Base-by-base conservation (phyloP, 2,329 filamentous ascomycete species). In the Juglanconis oblonga region DNA sequence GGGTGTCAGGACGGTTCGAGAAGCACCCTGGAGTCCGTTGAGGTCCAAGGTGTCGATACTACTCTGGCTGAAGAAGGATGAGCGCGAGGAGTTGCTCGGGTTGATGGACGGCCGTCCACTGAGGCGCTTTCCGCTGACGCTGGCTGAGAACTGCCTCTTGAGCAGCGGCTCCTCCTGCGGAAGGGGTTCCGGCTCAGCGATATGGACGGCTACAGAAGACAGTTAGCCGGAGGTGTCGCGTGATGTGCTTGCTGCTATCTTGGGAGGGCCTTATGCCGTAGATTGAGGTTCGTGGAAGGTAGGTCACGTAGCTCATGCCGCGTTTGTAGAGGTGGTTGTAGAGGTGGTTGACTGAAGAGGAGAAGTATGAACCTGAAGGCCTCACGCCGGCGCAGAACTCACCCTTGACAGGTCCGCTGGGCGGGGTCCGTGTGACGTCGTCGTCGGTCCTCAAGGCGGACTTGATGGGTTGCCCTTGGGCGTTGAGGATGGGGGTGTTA, bases 181-280 rank as follows among this genome's bases (percentile, higher is more conserved):
- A 11, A 72, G 66, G 35, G 68, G 81, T 58, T 76, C 74, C 24
- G 82, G 81, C 66, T 86, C 83, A 51, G 82, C 79, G 61, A 86
- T 86, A 67, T 86, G 82, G 57, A 86, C 84, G 59, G 82, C 83
- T 81, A 59, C 48, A 38, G 31, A 31, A 7, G 4, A 6, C 24
- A 3, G 17, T 48, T 17, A 48, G 45, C 45, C 29, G 29, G 36
- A 38, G 38, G 45, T 9, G 24, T 48, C 31, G 24, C 9, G 8
- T 13, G 4, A 11, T 42, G 38, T 48, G 24, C 24, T 31, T 24
- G 17, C 17, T 24, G 17, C 17, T 24, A 24, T 24, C 17, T 24
- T 24, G 17, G 17, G 17, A 24, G 17, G 1, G 1, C 17, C 17
- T 24, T 24, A 24, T 24, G 17, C 17, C 17, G 17, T 24, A 24